phyloP scores from a whole-genome alignment of 1,284 basidiomycete species.

The Polyporus tsugae region DNA sequence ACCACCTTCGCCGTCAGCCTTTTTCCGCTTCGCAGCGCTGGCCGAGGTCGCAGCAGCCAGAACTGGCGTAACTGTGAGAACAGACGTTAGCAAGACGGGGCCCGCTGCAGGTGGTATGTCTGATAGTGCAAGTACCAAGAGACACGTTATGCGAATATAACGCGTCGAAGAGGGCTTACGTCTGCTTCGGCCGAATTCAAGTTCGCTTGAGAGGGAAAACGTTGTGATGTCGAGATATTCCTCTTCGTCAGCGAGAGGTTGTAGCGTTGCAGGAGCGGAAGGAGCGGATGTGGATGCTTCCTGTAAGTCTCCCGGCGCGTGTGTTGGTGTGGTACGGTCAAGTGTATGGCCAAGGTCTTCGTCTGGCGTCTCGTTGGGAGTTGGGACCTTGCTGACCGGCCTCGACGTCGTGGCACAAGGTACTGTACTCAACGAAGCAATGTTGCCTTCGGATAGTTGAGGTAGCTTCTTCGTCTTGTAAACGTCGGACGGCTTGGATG shows the following conservation, averaged over 20 bases:
- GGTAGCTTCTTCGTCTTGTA: slow-evolving; percentile 17
- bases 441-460: neutral
- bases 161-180: slow-evolving; percentile 5
- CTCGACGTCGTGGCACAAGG: slow-evolving; percentile 2
- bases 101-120: neutral
- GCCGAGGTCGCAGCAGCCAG: neutral
- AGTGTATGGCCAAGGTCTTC: slow-evolving; percentile 30
- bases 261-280: too few relatives aligned
- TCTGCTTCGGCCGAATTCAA: slow-evolving; percentile 15
- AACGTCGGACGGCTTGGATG: slow-evolving; percentile 17
- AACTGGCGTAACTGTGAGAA: neutral
- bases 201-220: slow-evolving; percentile 25
- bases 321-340: slow-evolving; percentile 15
- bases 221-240: neutral
- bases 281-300: too few relatives aligned
- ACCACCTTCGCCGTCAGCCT: slow-evolving; percentile 23
- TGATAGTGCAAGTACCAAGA: neutral
- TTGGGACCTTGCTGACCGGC: slow-evolving; percentile 3
- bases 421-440: neutral
- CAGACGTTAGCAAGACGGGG: neutral
- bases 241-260: neutral
- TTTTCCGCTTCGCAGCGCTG: slow-evolving; percentile 32
- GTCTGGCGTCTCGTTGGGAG: slow-evolving; percentile 18
- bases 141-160: neutral
- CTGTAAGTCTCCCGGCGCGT: neutral